Evolutionary conservation across 331 rosid species (phyloP).

Genomic region (Acacia pycnantha): DNA sequence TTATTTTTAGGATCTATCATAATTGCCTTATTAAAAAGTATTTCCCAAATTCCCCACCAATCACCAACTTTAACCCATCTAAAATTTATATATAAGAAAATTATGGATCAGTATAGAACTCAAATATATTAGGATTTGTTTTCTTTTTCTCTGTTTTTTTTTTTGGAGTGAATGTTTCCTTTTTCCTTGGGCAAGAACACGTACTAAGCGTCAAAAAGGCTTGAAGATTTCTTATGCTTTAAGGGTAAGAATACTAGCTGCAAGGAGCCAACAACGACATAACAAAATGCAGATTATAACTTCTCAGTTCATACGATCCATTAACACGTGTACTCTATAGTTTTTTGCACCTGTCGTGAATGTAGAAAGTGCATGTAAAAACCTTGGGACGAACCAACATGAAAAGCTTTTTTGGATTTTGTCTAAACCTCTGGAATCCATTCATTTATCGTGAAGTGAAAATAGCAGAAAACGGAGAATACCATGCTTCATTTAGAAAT

Average conservation of each 20-base stretch:
- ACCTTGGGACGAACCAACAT: background rate
- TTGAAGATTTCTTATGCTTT: background rate
- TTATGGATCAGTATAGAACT: background rate
- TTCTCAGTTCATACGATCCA: background rate
- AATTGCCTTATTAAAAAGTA: too few relatives aligned
- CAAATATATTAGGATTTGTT: background rate
- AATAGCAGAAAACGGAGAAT: background rate
- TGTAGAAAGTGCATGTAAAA: background rate
- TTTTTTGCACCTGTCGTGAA: too few relatives aligned
- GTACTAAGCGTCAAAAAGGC: background rate
- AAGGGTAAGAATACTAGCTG: background rate
- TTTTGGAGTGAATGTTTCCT: background rate
- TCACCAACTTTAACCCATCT: too few relatives aligned
- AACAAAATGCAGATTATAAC: background rate
- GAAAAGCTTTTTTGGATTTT: background rate
- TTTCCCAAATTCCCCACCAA: too few relatives aligned
- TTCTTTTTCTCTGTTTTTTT: too few relatives aligned
- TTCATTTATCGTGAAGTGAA: background rate
- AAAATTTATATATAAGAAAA: background rate
- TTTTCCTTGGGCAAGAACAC: background rate
- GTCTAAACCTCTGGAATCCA: background rate
- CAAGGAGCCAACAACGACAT: background rate
- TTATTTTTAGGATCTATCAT: too few relatives aligned
- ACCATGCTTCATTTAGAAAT: background rate
- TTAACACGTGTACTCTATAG: background rate